A percentile compares a stretch with the other conserved stretches of the same genome.
phyloP scores from a whole-genome alignment of 2,329 filamentous ascomycete species.

The Colletotrichum navitas region DNA sequence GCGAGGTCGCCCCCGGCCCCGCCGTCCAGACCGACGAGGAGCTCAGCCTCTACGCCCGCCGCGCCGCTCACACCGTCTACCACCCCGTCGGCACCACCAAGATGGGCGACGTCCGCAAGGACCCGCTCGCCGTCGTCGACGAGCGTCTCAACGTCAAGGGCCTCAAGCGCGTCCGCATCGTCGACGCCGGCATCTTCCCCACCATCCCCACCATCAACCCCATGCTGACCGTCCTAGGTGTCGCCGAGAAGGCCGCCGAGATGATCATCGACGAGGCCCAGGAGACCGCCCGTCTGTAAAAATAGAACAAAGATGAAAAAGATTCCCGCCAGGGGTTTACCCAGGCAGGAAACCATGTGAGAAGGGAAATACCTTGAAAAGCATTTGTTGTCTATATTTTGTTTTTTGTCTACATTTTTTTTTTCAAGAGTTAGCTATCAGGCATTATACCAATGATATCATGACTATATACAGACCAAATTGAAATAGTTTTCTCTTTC shows the following conservation, averaged over 20 bases:
- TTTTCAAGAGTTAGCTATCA: conserved; percentile 33
- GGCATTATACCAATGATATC: conserved; percentile 43
- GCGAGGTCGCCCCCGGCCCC: conserved; percentile 83
- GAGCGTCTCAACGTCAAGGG: conserved; percentile 53
- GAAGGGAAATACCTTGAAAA: conserved; percentile 17
- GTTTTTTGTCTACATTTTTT: neutral
- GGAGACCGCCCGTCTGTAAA: conserved; percentile 41
- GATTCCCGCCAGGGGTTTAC: neutral
- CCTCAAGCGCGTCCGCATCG: conserved; percentile 53
- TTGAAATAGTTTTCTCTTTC: neutral
- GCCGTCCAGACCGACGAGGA: conserved; percentile 81
- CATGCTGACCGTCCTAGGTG: conserved; percentile 88
- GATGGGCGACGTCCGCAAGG: conserved; percentile 68
- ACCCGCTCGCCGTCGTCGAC: conserved; percentile 75
- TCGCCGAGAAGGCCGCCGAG: conserved; percentile 88
- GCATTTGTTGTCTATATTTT: conserved; percentile 23
- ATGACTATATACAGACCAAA: conserved; percentile 18
- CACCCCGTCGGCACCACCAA: conserved; percentile 49
- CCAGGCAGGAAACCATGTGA: conserved; percentile 5
- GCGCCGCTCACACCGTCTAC: conserved; percentile 72
- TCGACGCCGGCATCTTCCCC: conserved; percentile 79
- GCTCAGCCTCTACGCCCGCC: conserved; percentile 83
- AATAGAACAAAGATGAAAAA: neutral
- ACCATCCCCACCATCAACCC: conserved; percentile 90
- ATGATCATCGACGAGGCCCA: conserved; percentile 77